Evolutionary conservation across 2,329 filamentous ascomycete species (phyloP).

Genomic region (Didymella pomorum): DNA sequence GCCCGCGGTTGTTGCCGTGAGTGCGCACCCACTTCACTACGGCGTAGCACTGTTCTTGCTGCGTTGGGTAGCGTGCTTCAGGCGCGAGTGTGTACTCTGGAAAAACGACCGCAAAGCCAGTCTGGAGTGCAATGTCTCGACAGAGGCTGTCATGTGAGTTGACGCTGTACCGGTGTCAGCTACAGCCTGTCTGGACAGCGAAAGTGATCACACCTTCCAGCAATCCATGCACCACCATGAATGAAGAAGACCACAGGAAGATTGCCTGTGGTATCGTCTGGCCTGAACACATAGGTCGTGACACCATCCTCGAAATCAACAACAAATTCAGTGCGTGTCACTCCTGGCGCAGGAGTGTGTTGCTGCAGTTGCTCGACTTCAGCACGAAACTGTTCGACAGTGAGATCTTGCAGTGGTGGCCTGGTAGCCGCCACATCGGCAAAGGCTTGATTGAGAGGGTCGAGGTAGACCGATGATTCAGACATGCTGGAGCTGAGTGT

Average conservation of each 20-base stretch:
- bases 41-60: slow-evolving; percentile 4
- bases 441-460: background rate
- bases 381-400: background rate
- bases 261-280: background rate
- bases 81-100: slow-evolving; percentile 5
- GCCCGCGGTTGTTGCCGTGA: too few species aligned
- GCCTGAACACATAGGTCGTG: background rate
- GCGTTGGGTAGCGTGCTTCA: slow-evolving; percentile 4
- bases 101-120: slow-evolving; percentile 1
- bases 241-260: background rate
- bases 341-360: background rate
- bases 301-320: background rate
- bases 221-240: background rate
- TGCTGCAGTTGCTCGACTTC: background rate
- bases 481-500: background rate
- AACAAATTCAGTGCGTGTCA: background rate
- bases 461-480: background rate
- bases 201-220: background rate
- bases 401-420: background rate
- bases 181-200: background rate
- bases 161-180: background rate
- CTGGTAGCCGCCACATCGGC: background rate
- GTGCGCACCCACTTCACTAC: background rate
- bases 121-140: background rate
- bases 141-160: background rate